Base-by-base conservation (phyloP, 2,329 filamentous ascomycete species). In the Beauveria rudraprayagi region DNA sequence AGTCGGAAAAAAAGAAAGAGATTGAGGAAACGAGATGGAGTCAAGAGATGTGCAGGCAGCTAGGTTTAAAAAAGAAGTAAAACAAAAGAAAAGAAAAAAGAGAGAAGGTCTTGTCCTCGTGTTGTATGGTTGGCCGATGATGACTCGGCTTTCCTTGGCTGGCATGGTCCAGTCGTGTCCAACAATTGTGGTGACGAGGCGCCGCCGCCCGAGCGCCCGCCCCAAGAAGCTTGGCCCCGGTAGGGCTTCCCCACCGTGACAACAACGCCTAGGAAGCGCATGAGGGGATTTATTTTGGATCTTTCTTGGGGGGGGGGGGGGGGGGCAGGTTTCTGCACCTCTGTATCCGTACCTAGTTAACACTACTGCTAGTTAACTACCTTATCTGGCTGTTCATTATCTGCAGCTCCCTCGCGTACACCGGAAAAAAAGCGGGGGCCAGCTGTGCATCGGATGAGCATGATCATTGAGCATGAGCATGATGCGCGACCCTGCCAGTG, bases 81-180 rank as follows among this genome's bases (percentile, higher is more conserved):
- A 34, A 34, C 3, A 34, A 37, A 37, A 34, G 10, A 16, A 37
- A 37, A 37, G 3, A 37, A 16, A 37, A 16, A 3, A 14, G 5
- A 37, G 19, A 51, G 3, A 37, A 44, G 26, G 24, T 34, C 47
- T 50, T 46, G 56, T 59, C 52, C 47, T 59, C 56, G 37, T 59
- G 37, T n/a, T 48, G 46, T 44, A 17, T 59, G 56, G 56, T 52
- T 44, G 47, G 56, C 56, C 56, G 56, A 59, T 59, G 56, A 59
- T 59, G 56, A 59, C 56, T 59, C 56, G 56, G 17, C 28, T n/a
- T 17, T 37, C 28, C 24, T 17, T 22, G 34, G 24, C 44, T 40
- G 44, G 44, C 17, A 24, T 34, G 53, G 53, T 44, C 26, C 43
- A 47, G 26, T 44, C 26, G 54, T 56, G 26, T 58, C 47, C 47